Conservation (phyloP, 2,329 filamentous ascomycete species). For the Catunica adiposa region DNA sequence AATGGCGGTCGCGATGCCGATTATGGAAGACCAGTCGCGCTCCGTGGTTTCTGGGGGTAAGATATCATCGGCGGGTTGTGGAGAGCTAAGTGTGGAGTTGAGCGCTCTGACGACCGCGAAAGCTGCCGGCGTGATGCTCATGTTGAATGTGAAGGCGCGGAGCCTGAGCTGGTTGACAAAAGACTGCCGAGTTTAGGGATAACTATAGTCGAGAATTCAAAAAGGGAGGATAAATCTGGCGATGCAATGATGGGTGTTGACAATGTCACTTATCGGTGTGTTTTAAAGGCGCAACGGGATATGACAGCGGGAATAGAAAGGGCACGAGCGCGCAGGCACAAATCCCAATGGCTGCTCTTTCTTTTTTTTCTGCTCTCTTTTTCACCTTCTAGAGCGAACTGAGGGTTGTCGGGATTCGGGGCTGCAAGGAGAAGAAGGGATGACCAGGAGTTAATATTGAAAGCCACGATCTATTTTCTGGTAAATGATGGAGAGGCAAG, state of each 20-base stretch:
- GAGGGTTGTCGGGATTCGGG: neutral
- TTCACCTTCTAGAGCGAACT: neutral
- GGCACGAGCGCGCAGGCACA: neutral
- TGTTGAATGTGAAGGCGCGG: slow-evolving; percentile 1
- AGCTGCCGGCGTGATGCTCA: slow-evolving; percentile 1
- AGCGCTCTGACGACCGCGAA: neutral
- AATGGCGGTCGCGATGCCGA: slow-evolving; percentile 87
- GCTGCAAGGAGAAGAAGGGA: neutral
- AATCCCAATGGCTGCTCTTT: neutral
- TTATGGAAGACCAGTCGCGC: slow-evolving; percentile 74
- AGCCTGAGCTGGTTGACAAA: neutral
- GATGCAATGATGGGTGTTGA: neutral
- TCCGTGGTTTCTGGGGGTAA: slow-evolving; percentile 22
- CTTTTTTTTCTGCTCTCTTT: neutral
- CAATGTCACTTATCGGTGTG: neutral
- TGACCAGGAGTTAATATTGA: neutral
- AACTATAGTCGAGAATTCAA: neutral
- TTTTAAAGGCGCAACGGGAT: neutral
- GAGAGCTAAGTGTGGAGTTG: slow-evolving; percentile 10
- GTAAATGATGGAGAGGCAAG: neutral
- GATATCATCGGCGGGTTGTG: slow-evolving; percentile 1
- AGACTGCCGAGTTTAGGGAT: neutral
- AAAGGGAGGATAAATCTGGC: neutral
- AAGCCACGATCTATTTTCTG: neutral
- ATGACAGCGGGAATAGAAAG: neutral